Conservation (phyloP, 1,284 basidiomycete genomes). For the Amylostereum chailletii region DNA sequence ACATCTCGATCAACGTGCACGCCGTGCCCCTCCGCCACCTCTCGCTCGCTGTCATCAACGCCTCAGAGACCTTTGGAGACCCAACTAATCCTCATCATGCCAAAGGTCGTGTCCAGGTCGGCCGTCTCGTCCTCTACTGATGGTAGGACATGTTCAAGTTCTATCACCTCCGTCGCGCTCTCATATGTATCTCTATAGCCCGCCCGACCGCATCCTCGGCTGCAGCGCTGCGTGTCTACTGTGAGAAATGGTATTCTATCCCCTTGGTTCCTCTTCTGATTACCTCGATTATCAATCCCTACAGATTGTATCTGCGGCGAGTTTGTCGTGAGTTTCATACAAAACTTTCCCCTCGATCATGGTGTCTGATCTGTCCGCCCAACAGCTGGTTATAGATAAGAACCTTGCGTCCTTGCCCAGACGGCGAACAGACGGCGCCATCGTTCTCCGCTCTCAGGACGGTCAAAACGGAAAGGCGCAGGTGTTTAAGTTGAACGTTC, state of each 20-base stretch:
- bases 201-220: conserved; percentile 71
- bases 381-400: conserved; percentile 76
- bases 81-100: conserved; percentile 34
- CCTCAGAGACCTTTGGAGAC: no score
- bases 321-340: conserved; percentile 54
- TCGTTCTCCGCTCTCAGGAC: conserved; percentile 64
- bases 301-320: conserved; percentile 80
- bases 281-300: conserved; percentile 9
- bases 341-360: conserved; percentile 9
- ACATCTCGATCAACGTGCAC: no score
- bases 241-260: conserved; percentile 32
- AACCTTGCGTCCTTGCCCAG: conserved; percentile 58
- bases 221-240: conserved; percentile 71
- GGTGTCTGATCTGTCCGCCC: conserved; percentile 4
- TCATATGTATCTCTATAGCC: conserved; percentile 31
- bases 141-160: conserved; percentile 34
- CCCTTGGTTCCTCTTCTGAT: conserved; percentile 5
- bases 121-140: conserved; percentile 75
- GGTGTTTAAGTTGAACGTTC: conserved; percentile 74
- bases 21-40: no score
- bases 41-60: no score
- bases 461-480: conserved; percentile 45
- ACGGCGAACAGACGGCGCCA: conserved; percentile 65
- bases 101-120: conserved; percentile 75
- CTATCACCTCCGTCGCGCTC: conserved; percentile 6